Evolutionary conservation across 2,329 filamentous ascomycete genomes (phyloP).

Genomic region (Aspergillus sclerotialis): DNA sequence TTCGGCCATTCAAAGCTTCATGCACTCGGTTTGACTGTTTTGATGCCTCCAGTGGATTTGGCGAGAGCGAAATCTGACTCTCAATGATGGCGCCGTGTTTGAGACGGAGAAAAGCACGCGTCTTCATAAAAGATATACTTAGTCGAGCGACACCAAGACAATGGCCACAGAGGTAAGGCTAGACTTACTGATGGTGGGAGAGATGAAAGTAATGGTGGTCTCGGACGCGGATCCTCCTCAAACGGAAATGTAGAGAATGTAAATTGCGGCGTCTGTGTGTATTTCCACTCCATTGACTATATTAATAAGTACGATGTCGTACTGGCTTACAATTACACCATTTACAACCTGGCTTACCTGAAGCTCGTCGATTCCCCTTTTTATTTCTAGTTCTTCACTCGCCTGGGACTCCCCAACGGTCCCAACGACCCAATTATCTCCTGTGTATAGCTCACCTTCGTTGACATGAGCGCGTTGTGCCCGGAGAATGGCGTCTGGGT

Average conservation of each 20-base stretch:
- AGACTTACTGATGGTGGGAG: slow-evolving; percentile 44
- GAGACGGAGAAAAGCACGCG: slow-evolving; percentile 34
- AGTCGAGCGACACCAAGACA: too few species aligned
- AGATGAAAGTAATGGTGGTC: slow-evolving; percentile 44
- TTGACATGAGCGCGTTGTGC: slow-evolving; percentile 27
- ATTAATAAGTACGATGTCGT: slow-evolving; percentile 2
- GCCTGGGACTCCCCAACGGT: slow-evolving; percentile 47
- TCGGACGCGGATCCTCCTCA: slow-evolving; percentile 51
- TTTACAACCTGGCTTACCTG: slow-evolving; percentile 39
- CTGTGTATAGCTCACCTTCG: slow-evolving; percentile 25
- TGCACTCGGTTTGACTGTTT: slow-evolving; percentile 28
- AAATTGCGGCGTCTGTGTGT: slow-evolving; percentile 79
- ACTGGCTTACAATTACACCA: background rate
- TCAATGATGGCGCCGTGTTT: slow-evolving; percentile 36
- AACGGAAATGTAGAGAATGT: slow-evolving; percentile 58
- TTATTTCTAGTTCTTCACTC: slow-evolving; percentile 46
- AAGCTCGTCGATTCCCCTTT: slow-evolving; percentile 52
- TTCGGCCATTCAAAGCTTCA: slow-evolving; percentile 29
- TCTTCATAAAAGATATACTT: slow-evolving; percentile 22
- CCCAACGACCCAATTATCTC: slow-evolving; percentile 31
- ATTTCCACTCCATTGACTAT: slow-evolving; percentile 60
- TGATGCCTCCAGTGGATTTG: slow-evolving; percentile 22
- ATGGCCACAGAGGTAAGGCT: too few species aligned
- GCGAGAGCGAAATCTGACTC: slow-evolving; percentile 32
- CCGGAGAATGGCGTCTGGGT: slow-evolving; percentile 24